Base-by-base conservation (phyloP, 2,329 filamentous ascomycete species). In the Verticillium tricorpus region DNA sequence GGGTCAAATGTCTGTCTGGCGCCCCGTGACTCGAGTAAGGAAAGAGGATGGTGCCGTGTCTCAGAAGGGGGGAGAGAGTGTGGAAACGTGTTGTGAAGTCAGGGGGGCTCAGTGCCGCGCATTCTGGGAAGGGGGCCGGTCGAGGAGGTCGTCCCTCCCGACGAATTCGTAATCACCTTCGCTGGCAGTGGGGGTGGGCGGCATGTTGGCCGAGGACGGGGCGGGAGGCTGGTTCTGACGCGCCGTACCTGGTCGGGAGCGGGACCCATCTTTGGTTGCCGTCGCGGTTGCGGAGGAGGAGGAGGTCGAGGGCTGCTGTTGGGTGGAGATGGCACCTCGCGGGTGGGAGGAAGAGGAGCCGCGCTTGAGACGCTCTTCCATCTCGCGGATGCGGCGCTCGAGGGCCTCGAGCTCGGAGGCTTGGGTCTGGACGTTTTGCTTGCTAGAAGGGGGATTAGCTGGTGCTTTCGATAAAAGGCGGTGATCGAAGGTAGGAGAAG, bases 401-500 rank as follows among this genome's bases (percentile, higher is more conserved):
- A 98, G 88, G 61, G 89, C 87, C 76, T 96, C 89, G 67, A 98
- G 89, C 76, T 97, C 92, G 65, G 87, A 85, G 61, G 85, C 86
- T 73, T 92, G 90, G 59, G 84, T 85, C 66, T 83, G 85, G 72
- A 98, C 88, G 63, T 86, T 85, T 72, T 92, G 87, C 78, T 95
- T 95, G 77, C 93, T 97, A 74, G 66, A 17, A 11, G n/a, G 9
- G 28, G 55, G 22, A 56, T 63, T 35, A 62, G 59, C 50, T 50
- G 22, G n/a, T 32, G 45, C 50, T 12, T 6, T 54, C 59, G 52
- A 37, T 34, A 28, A 62, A 28, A 9, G 34, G 34, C 8, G 34
- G 58, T 31, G 60, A 56, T 45, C 61, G 25, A 54, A n/a, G 50
- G 28, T 4, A 25, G 50, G 17, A 28, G 5, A 25, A 25, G 19